Evolutionary conservation across 1,284 basidiomycete genomes (phyloP), one percentile per base, ranked within the genome.

Genomic region (Phaffia rhodozyma): DNA sequence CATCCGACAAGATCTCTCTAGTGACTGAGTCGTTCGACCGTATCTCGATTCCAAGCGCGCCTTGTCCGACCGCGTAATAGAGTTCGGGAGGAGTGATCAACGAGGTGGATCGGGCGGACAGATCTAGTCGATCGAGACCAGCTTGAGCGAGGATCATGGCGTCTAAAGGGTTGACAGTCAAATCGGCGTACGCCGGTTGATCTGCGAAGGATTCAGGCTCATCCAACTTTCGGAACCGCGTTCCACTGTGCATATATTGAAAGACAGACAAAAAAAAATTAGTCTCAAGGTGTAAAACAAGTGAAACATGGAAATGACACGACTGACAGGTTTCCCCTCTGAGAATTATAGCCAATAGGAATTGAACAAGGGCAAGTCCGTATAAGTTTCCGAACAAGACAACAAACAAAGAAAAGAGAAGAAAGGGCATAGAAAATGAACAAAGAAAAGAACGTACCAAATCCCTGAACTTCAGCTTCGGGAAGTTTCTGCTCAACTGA

Each of bases 101-200:
- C 49, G 83, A 76, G 1, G 91, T 91, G 70, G 92, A 84, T 63
- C 94, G 86, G 70, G 84, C 75, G n/a, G 79, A 81, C 77, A 87
- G 81, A 52, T 84, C 85, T 48, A 92, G 77, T 30, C 94, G 89
- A n/a, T 89, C 81, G 62, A 99, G 81, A 21, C 96, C 96, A 3
- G 94, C 91, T 69, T 89, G 89, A 25, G 96, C 96, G 66, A 98
- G 87, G 73, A 98, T 86, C 66, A 98, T 79, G 1, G 91, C 94
- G 32, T 87, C 82, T 75, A 87, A 97, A 23, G 86, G 86, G n/a
- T 87, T 84, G 29, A 54, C 51, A 4, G 16, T 43, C 38, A 43
- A 43, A 43, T 43, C 38, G 7, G 38, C 38, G 13, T 43, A 43
- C 16, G 38, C 38, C 13, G 38, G 38, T 43, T 43, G 38, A 43